Conservation (phyloP, 208 protist genomes). For the Trypanosomatidae sp. region DNA sequence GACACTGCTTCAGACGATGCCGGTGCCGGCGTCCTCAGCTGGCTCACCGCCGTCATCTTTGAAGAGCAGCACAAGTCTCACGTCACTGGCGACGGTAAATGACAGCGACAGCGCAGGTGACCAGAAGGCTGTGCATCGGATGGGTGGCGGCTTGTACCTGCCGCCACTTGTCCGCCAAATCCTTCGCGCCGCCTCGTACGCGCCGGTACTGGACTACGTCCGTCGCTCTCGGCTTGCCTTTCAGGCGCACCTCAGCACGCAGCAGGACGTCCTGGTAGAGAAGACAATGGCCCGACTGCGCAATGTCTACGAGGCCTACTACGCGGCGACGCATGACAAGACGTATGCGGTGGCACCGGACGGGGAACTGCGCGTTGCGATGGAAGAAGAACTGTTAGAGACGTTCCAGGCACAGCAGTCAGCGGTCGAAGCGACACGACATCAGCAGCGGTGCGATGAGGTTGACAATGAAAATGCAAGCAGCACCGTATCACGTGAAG, state of each 20-base stretch:
- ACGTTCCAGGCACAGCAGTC: constrained; percentile 5
- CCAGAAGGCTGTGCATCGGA: constrained; percentile 2
- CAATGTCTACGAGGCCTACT: constrained; percentile 27
- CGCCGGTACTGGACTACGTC: constrained; percentile 55
- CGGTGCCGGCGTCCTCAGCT: background rate
- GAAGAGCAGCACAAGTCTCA: constrained; percentile 1
- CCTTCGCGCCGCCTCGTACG: constrained; percentile 45
- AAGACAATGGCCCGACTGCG: constrained; percentile 30
- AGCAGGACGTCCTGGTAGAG: constrained; percentile 31
- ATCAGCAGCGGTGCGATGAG: background rate
- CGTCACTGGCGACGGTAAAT: background rate
- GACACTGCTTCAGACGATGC: background rate
- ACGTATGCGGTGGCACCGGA: constrained; percentile 27
- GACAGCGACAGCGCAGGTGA: background rate
- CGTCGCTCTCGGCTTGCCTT: constrained; percentile 28
- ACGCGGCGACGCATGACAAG: constrained; percentile 19
- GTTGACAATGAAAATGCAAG: background rate
- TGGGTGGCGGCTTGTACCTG: constrained; percentile 19
- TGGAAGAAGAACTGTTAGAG: constrained; percentile 33
- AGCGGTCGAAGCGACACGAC: background rate
- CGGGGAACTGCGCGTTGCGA: constrained; percentile 29
- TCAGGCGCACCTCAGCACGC: constrained; percentile 37
- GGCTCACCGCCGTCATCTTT: constrained; percentile 8
- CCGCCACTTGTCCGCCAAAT: constrained; percentile 45
- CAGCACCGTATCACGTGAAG: background rate